phyloP scores from a whole-genome alignment of 805 yeast genomes.

The Pichia manshurica region DNA sequence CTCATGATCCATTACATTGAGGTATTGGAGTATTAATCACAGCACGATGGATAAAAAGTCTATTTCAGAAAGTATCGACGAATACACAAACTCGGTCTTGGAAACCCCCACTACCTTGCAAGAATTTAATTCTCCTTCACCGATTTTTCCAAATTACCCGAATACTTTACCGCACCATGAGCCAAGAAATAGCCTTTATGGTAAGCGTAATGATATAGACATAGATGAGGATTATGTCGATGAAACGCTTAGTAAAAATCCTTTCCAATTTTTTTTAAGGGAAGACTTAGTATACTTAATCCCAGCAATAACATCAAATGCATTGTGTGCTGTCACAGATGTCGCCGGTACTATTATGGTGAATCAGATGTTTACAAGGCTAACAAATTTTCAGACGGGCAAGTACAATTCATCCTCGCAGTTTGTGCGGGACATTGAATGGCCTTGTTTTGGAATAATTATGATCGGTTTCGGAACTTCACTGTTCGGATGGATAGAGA shows the following conservation, averaged over 20 bases:
- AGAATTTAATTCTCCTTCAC: not conserved
- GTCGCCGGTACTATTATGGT: slow-evolving; percentile 59
- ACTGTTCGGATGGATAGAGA: slow-evolving; percentile 46
- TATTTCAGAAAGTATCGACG: not conserved
- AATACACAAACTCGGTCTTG: not conserved
- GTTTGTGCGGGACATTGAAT: slow-evolving; percentile 35
- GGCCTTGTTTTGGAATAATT: slow-evolving; percentile 34
- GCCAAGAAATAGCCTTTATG: too few relatives aligned
- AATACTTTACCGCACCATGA: too few relatives aligned
- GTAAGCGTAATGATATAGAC: too few relatives aligned
- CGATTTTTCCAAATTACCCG: too few relatives aligned
- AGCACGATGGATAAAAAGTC: not conserved
- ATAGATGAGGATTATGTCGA: too few relatives aligned
- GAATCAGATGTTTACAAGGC: slow-evolving; percentile 53
- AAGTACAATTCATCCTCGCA: slow-evolving; percentile 21
- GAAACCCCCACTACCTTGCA: not conserved
- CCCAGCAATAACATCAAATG: slow-evolving; percentile 28
- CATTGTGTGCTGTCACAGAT: slow-evolving; percentile 50
- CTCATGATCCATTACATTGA: too few relatives aligned
- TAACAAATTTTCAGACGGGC: slow-evolving; percentile 33
- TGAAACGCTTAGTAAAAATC: slow-evolving; percentile 6
- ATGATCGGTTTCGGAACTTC: slow-evolving; percentile 43
- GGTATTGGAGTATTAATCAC: too few relatives aligned
- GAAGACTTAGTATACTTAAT: slow-evolving; percentile 22
- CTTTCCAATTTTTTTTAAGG: slow-evolving; percentile 24